A percentile compares a stretch with the other conserved stretches of the same genome.
Conservation (phyloP, 1,284 basidiomycete species). For the Pyrrhoderma lamaoense region DNA sequence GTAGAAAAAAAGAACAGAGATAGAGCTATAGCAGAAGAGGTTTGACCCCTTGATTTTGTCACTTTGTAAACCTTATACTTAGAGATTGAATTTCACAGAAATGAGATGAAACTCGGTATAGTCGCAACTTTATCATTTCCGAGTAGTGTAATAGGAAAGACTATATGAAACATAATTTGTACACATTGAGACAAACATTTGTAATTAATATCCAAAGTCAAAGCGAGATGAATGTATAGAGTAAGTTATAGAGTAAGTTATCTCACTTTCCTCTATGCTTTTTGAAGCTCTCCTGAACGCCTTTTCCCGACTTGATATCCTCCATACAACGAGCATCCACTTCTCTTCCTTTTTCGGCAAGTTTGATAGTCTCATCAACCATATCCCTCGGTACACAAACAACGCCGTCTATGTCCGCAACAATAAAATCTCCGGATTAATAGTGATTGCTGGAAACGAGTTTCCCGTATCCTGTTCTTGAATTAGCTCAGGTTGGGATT, state of each 20-base stretch:
- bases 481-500: constrained; percentile 25
- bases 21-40: too few relatives aligned
- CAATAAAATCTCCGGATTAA: constrained; percentile 76
- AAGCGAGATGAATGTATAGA: too few relatives aligned
- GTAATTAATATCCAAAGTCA: too few relatives aligned
- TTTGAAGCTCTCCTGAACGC: constrained; percentile 73
- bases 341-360: constrained; percentile 54
- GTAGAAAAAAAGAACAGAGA: too few relatives aligned
- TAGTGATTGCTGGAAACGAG: constrained; percentile 34
- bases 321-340: constrained; percentile 71
- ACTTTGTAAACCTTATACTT: too few relatives aligned
- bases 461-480: not conserved
- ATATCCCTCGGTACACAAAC: constrained; percentile 68
- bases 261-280: constrained; percentile 59
- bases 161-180: not conserved
- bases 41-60: too few relatives aligned
- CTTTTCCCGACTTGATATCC: constrained; percentile 71
- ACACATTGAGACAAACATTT: too few relatives aligned
- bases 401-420: constrained; percentile 88
- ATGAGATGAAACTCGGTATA: too few relatives aligned
- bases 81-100: too few relatives aligned
- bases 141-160: not conserved
- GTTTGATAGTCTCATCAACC: constrained; percentile 50
- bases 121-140: too few relatives aligned
- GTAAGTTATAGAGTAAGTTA: not conserved